These are phyloP conservation scores for Meredithiella fracta DNA, from an alignment of 2,329 filamentous ascomycete genomes.

Conservation along the genomic window DNA sequence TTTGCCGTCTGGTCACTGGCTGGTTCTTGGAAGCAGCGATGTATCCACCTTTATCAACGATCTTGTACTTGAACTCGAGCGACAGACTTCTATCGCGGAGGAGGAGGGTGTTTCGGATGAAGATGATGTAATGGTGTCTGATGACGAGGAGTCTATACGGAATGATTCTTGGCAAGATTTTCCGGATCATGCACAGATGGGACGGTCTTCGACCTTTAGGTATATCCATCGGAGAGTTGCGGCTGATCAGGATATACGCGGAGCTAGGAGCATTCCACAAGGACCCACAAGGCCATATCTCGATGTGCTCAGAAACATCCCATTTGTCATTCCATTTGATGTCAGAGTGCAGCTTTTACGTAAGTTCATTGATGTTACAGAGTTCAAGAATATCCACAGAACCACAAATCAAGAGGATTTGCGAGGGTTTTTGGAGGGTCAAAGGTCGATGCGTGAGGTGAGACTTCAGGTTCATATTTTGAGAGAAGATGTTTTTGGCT, in stretches of 20 bases:
- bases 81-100: too few relatives aligned
- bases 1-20: slow-evolving; percentile 70
- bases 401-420: too few relatives aligned
- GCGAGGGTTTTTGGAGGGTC: background rate
- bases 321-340: slow-evolving; percentile 87
- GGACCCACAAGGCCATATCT: too few relatives aligned
- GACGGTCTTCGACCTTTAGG: too few relatives aligned
- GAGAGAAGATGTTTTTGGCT: slow-evolving; percentile 64
- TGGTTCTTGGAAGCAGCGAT: slow-evolving; percentile 78
- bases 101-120: slow-evolving; percentile 33
- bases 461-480: background rate
- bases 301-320: slow-evolving; percentile 88
- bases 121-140: slow-evolving; percentile 16
- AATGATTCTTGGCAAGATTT: too few relatives aligned
- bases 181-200: too few relatives aligned
- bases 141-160: too few relatives aligned
- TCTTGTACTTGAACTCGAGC: slow-evolving; percentile 76
- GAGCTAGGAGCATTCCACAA: slow-evolving; percentile 58
- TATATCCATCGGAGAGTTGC: slow-evolving; percentile 5
- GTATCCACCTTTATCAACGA: slow-evolving; percentile 76
- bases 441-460: background rate
- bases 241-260: slow-evolving; percentile 42
- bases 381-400: too few relatives aligned
- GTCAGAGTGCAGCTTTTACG: slow-evolving; percentile 85
- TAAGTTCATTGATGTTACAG: slow-evolving; percentile 42